phyloP scores from a whole-genome alignment of 768 basidiomycete species.

The Amanita brunnescens region DNA sequence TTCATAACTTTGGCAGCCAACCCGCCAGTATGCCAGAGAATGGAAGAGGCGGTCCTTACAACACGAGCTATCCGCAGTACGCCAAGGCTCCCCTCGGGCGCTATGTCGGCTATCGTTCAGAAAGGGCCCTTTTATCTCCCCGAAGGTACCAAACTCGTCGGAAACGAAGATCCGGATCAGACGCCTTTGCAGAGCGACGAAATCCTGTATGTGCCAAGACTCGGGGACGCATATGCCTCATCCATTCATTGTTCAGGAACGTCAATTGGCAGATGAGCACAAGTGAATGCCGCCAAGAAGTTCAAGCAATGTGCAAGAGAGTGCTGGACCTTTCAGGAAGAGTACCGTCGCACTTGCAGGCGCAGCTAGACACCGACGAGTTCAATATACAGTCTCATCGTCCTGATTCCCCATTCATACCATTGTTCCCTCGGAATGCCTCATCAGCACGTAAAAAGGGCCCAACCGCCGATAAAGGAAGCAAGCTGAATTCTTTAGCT shows the following conservation, averaged over 20 bases:
- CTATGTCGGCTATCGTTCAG: background rate
- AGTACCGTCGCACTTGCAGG: background rate
- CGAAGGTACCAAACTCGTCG: background rate
- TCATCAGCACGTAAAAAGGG: background rate
- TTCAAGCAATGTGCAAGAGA: background rate
- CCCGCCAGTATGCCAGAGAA: conserved; percentile 8
- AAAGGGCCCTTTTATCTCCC: conserved; percentile 1
- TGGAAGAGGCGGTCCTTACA: conserved; percentile 2
- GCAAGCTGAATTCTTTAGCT: background rate
- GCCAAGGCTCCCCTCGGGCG: background rate
- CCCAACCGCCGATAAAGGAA: background rate
- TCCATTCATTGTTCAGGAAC: background rate
- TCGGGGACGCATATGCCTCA: background rate
- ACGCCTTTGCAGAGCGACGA: background rate
- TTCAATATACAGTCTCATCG: background rate
- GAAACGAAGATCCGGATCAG: background rate
- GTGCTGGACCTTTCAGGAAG: background rate
- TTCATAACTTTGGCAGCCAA: conserved; percentile 3
- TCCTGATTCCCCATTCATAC: conserved; percentile 1
- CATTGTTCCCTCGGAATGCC: background rate
- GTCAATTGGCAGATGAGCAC: background rate
- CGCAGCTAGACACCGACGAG: background rate
- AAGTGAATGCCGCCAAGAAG: background rate
- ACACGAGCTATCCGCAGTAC: conserved; percentile 2
- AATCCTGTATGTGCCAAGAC: background rate